These are phyloP conservation scores for Phytophthora brassicae DNA, from an alignment of 352 stramenopile species.

Conservation along the genomic window DNA sequence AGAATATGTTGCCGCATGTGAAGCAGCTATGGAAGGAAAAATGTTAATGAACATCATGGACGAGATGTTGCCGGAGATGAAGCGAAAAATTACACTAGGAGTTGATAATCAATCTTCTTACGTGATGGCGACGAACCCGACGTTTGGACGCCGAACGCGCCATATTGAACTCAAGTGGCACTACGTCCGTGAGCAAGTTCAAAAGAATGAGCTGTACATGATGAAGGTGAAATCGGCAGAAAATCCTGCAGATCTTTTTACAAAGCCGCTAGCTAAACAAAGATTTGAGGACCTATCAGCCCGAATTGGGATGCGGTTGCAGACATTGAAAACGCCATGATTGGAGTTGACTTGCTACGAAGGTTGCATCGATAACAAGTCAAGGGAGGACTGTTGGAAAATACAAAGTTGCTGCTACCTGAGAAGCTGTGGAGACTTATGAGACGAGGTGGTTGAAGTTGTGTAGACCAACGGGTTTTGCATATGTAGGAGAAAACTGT, in stretches of 20 bases:
- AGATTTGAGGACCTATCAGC: neutral
- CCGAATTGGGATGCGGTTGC: neutral
- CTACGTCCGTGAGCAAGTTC: slow-evolving; percentile 5
- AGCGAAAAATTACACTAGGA: neutral
- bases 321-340: no score
- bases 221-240: neutral
- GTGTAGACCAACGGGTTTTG: no score
- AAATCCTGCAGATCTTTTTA: neutral
- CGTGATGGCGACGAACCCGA: slow-evolving; percentile 9
- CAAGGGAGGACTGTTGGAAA: no score
- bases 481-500: neutral
- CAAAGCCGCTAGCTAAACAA: neutral
- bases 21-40: slow-evolving; percentile 7
- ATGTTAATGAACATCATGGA: slow-evolving; percentile 2
- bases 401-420: no score
- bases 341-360: no score
- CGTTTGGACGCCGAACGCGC: neutral
- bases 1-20: slow-evolving; percentile 8
- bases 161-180: slow-evolving; percentile 14
- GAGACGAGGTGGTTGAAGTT: no score
- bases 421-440: no score
- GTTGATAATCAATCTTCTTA: slow-evolving; percentile 9
- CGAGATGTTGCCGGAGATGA: slow-evolving; percentile 6
- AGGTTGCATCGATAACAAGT: no score
- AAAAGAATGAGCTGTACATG: neutral